Base-by-base conservation (phyloP, 306 rosid species). In the Lablab purpureus region DNA sequence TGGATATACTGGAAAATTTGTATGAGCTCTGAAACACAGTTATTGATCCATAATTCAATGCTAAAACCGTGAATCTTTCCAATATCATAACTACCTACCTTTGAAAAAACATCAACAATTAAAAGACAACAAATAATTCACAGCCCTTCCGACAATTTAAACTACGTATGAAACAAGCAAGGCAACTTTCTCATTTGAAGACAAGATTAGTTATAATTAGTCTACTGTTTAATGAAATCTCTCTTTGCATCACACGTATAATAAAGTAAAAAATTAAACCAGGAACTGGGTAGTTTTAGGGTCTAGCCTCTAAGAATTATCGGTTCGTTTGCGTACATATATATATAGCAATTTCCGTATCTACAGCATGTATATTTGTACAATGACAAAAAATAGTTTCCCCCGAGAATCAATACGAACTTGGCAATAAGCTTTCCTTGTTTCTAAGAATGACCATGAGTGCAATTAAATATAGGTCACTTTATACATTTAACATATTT, bases 51-150 rank as follows among this genome's bases (percentile, higher is more conserved):
- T 78, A 60, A 76, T 78, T 82, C 54, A 79, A 69, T 63, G 62
- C 49, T 59, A 84, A 71, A 64, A 71, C 80, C 70, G 46, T 79
- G 88, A 86, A 89, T 87, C 88, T 87, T 86, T 83, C 89, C 90
- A 89, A 77, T 82, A 87, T 89, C 89, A 84, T 87, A 89, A 87
- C 89, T 82, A 89, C 85, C 91, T 75, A 82, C 80, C 84, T 77
- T 80, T 82, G 65, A 74, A 79, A 84, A 81, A 22, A 4, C 47
- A 82, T 76, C 51, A 75, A 49, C 76, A 80, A 59, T 54, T 52
- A 72, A 67, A 69, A 58, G 43, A 40, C 77, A 30, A 46, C 47
- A 19, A 73, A 79, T 73, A 58, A 78, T 51, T 80, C 23, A 50
- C 52, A 25, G 67, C 52, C 25, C 60, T 40, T 69, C 86, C 80